Percentiles rank a stretch among this genome's conserved stretches.
phyloP scores from a whole-genome alignment of 345 rosid species.

The Angophora floribunda region DNA sequence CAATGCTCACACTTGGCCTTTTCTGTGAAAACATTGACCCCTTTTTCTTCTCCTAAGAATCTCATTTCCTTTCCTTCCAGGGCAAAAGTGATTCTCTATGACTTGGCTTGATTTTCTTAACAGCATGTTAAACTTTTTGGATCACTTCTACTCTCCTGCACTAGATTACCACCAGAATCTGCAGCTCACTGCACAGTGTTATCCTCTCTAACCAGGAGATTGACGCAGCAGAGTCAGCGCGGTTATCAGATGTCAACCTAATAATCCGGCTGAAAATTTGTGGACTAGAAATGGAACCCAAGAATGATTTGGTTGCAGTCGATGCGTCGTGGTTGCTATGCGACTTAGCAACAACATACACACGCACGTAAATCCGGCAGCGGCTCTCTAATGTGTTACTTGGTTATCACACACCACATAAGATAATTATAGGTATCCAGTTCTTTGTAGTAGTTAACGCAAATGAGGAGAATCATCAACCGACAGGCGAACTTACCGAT shows the following conservation, averaged over 20 bases:
- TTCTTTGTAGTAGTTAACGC: neutral
- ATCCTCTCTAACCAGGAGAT: neutral
- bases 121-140: neutral
- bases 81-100: neutral
- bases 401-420: neutral
- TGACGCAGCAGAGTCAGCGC: neutral
- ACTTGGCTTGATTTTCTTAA: neutral
- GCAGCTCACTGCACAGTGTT: neutral
- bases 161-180: neutral
- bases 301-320: neutral
- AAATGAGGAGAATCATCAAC: neutral
- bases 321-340: neutral
- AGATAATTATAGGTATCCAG: neutral
- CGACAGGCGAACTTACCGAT: neutral
- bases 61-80: neutral
- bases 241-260: neutral
- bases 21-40: neutral
- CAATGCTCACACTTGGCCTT: slow-evolving; percentile 7
- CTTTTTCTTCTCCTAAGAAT: slow-evolving; percentile 1
- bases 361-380: neutral
- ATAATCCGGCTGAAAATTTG: neutral
- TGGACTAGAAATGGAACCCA: neutral
- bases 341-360: neutral
- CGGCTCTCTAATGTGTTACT: neutral
- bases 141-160: neutral